Conservation (phyloP, 2,329 filamentous ascomycete genomes). For the Pleomassaria siparia region DNA sequence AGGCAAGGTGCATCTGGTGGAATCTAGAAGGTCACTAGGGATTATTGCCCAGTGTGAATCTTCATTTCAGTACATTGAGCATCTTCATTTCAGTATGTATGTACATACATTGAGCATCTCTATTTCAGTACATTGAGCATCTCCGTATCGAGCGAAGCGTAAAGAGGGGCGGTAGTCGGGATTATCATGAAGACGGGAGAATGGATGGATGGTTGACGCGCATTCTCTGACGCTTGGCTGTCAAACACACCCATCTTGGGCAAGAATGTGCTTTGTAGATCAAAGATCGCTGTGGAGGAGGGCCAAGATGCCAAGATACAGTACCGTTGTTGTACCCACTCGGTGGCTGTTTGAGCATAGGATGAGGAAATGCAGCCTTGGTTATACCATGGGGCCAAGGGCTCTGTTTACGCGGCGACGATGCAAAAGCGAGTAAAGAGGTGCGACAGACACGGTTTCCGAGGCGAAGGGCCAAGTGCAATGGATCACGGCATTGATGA, state of each 20-base stretch:
- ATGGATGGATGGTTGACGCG: constrained; percentile 10
- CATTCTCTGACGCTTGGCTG: constrained; percentile 9
- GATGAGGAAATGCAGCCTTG: constrained; percentile 6
- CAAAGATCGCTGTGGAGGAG: neutral
- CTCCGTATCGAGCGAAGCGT: constrained; percentile 1
- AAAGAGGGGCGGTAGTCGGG: neutral
- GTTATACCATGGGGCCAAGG: constrained; percentile 6
- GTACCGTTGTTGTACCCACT: constrained; percentile 2
- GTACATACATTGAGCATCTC: constrained; percentile 12
- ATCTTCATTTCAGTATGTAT: neutral
- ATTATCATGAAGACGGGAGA: constrained; percentile 4
- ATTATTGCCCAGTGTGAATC: constrained; percentile 14
- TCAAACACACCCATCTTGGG: constrained; percentile 1
- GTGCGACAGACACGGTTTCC: neutral
- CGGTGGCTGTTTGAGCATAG: constrained; percentile 9
- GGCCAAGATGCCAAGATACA: constrained; percentile 5
- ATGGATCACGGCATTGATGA: constrained; percentile 20
- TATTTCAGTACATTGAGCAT: constrained; percentile 5
- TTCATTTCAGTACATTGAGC: constrained; percentile 7
- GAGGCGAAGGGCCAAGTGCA: constrained; percentile 3
- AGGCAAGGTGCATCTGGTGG: constrained; percentile 9
- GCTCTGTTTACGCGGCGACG: constrained; percentile 4
- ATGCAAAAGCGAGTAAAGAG: constrained; percentile 7
- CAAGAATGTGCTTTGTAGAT: constrained; percentile 5
- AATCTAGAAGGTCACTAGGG: constrained; percentile 11